Evolutionary conservation across 2,329 filamentous ascomycete species (phyloP), one percentile per base, ranked within the genome.

Genomic region (Teratosphaeria epicoccoides): DNA sequence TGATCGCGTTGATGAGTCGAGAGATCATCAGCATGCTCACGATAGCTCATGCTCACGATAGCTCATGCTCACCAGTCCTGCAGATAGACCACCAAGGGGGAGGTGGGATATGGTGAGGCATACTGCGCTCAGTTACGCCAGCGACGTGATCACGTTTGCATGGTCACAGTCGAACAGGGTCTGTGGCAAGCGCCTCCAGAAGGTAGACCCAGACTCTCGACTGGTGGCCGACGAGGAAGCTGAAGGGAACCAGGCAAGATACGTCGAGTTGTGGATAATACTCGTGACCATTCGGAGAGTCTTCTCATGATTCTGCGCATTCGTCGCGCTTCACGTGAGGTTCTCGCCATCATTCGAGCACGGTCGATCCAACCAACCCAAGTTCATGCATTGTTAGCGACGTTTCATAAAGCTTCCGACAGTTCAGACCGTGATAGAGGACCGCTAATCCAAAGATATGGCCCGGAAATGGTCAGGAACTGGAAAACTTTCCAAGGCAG

Each of bases 1-100:
- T 70, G 66, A 71, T 71, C 52, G 80, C 75, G 59, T 82, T 82
- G 51, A 80, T 64, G 7, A 79, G 52, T 12, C 81, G 78, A 2
- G 77, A 75, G 11, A 73, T 45, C 60, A 82, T 76, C 22, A 83
- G 71, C 0, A 73, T 69, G 0, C 72, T 43, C 9, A 82, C 61
- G 9, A 73, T 69, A 2, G 62, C 66, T 2, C 82, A 61, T 1
- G 74, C 74, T 73, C 75, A 80, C 71, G 9, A 73, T 69, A 2
- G 62, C 66, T 2, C 82, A 61, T 1, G 74, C 74, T 73, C 75
- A 80, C 71, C 49, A 56, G 49, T 63, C 56, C 23, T 50, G 24
- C 9, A 57, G 29, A 4, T 51, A 24, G 3, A 52, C 43, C 2
- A 61, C 12, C 12, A 43, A 10, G 14, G 49, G n/a, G 22, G 12